Evolutionary conservation across 2,329 filamentous ascomycete genomes (phyloP).

Genomic region (Neonectria punicea): DNA sequence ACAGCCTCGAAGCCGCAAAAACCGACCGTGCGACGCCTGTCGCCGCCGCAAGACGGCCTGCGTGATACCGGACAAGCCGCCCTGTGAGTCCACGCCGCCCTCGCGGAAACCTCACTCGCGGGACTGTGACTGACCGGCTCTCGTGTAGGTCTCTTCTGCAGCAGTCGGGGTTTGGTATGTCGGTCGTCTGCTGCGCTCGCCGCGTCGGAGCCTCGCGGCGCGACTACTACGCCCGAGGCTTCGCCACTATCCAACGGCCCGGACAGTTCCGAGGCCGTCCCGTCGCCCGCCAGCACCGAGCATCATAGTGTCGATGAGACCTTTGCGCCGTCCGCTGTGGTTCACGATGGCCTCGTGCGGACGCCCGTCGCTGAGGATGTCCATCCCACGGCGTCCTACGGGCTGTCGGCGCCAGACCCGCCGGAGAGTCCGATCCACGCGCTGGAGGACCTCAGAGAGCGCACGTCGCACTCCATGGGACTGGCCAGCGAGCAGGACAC

Average conservation of each 20-base stretch:
- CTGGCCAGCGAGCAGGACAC: conserved; percentile 59
- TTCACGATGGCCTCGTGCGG: conserved; percentile 41
- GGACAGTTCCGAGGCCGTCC: conserved; percentile 2
- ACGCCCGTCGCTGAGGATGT: conserved; percentile 16
- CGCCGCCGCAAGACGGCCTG: conserved; percentile 59
- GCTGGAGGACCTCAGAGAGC: conserved; percentile 54
- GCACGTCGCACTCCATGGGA: conserved; percentile 58
- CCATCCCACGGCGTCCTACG: not conserved
- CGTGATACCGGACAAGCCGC: conserved; percentile 55
- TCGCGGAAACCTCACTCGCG: too few relatives aligned
- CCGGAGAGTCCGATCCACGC: conserved; percentile 42
- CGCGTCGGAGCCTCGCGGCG: conserved; percentile 11
- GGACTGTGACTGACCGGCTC: not conserved
- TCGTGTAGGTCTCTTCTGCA: conserved; percentile 47
- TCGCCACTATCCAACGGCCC: not conserved
- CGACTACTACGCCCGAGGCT: not conserved
- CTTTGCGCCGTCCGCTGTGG: conserved; percentile 35
- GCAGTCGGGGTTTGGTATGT: conserved; percentile 47
- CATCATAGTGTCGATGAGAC: conserved; percentile 8
- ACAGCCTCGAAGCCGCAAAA: conserved; percentile 56
- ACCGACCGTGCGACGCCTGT: conserved; percentile 58
- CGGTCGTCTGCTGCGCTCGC: conserved; percentile 43
- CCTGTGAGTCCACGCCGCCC: conserved; percentile 49
- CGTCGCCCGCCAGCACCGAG: not conserved
- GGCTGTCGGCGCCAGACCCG: conserved; percentile 20